Evolutionary conservation across 495 filamentous ascomycete species (phyloP), one percentile per base, ranked within the genome.

Genomic region (Penicillium longicatenatum): DNA sequence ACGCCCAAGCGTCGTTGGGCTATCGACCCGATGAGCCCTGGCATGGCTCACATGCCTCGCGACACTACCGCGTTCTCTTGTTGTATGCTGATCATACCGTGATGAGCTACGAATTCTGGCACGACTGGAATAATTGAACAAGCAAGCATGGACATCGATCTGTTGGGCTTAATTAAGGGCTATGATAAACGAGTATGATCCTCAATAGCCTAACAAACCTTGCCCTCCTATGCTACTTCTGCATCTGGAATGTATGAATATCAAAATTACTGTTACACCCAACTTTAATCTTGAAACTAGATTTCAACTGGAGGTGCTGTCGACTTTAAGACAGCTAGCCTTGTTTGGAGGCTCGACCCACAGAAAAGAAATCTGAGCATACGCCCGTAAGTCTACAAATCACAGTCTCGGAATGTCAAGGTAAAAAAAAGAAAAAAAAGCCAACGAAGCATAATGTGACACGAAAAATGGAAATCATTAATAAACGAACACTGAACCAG

Each of bases 81-180:
- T 81, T 86, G 29, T 98, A 89, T 72, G 76, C 78, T 60, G 84
- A 96, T 70, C 86, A 91, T 59, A 84, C 84, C 0, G 81, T 97
- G 16, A 72, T 96, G 68, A 89, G 82, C 65, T 98, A 97, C 72
- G 89, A 96, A 65, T 73, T 97, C 52, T 79, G 77, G 77, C 75
- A 77, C 43, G 68, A 72, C 16, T 75, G 72, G 76, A 66, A 60
- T 22, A 22, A 35, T 37, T 62, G 22, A 54, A 41, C 35, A 22
- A 16, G 26, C 9, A 10, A 20, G 8, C n/a, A 44, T 20, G 20
- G 10, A 9, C 20, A 11, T 46, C 2, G 10, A 46, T 21, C 22
- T 21, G n/a, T 20, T 16, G 43, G 10, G 22, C 14, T 16, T 6
- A 21, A 4, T 7, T 8, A 24, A 24, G 20, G 43, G 26, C 43